Evolutionary conservation across 1,284 basidiomycete genomes (phyloP).

Genomic region (Xerocomus nothofagi): DNA sequence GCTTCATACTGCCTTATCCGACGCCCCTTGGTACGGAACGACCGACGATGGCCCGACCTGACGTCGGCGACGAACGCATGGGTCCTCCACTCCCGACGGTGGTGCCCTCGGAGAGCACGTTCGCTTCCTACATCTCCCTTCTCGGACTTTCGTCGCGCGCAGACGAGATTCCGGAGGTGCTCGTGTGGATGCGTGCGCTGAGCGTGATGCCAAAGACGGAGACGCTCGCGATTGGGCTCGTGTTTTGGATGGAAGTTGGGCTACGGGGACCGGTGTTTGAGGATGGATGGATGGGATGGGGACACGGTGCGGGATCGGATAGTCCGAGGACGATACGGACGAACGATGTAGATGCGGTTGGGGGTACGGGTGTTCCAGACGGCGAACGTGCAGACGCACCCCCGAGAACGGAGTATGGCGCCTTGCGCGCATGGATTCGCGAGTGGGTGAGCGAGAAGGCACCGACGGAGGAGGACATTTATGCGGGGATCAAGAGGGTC

Average conservation of each 20-base stretch:
- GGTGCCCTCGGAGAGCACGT: conserved; percentile 50
- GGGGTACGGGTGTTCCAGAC: conserved; percentile 47
- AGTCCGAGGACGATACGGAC: background rate
- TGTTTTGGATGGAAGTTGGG: conserved; percentile 71
- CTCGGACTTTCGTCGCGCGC: conserved; percentile 52
- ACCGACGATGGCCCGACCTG: conserved; percentile 5
- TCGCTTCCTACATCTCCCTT: conserved; percentile 63
- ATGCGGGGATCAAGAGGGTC: conserved; percentile 32
- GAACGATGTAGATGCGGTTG: background rate
- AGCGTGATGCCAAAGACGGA: conserved; percentile 50
- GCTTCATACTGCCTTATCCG: conserved; percentile 13
- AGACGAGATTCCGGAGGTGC: conserved; percentile 62
- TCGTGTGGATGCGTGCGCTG: conserved; percentile 78
- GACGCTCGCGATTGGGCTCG: conserved; percentile 64
- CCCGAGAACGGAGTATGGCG: conserved; percentile 25
- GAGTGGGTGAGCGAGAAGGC: conserved; percentile 67
- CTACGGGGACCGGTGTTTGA: conserved; percentile 59
- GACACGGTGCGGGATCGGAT: conserved; percentile 13
- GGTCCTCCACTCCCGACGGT: conserved; percentile 40
- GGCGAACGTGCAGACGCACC: conserved; percentile 1
- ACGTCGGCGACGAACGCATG: conserved; percentile 1
- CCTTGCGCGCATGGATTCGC: conserved; percentile 58
- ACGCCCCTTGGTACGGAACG: conserved; percentile 3
- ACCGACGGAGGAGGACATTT: conserved; percentile 45
- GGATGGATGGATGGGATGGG: conserved; percentile 30